phyloP scores from a whole-genome alignment of 768 basidiomycete genomes.

The Mycena vulgaris region DNA sequence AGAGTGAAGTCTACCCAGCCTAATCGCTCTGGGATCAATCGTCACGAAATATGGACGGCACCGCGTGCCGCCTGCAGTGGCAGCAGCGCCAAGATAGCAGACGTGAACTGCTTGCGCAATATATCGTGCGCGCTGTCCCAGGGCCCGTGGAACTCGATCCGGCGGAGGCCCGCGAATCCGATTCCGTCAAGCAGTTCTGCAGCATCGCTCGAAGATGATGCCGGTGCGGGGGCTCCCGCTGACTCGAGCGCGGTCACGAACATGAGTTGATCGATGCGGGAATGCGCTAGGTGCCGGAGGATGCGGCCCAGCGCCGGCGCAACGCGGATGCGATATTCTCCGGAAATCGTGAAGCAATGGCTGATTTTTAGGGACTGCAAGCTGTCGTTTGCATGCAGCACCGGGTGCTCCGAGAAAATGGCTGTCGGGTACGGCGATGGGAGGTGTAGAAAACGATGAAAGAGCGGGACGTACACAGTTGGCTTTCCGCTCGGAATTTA shows the following conservation, averaged over 20 bases:
- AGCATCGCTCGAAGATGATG: not conserved
- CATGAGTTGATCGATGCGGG: not conserved
- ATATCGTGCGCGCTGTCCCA: constrained; percentile 24
- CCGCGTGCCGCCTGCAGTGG: not conserved
- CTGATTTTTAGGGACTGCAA: too few species aligned
- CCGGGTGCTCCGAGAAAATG: too few species aligned
- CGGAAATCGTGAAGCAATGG: too few species aligned
- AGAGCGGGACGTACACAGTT: too few species aligned
- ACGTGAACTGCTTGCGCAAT: constrained; percentile 11
- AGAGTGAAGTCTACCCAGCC: too few species aligned
- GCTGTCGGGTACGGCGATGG: too few species aligned
- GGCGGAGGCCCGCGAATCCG: not conserved
- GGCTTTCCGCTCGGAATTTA: too few species aligned
- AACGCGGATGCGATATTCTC: too few species aligned
- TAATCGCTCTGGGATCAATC: too few species aligned
- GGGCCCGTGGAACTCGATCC: constrained; percentile 16
- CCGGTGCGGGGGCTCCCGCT: not conserved
- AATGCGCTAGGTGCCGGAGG: not conserved
- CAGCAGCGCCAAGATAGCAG: not conserved
- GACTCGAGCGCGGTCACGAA: not conserved
- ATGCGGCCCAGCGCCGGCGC: too few species aligned
- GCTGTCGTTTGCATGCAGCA: too few species aligned
- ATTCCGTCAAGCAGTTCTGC: constrained; percentile 15
- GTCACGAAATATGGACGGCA: constrained; percentile 10
- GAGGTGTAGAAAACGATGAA: too few species aligned